These are phyloP conservation scores for Arachnomyces sp. DNA, from an alignment of 2,329 filamentous ascomycete species.

Conservation along the genomic window DNA sequence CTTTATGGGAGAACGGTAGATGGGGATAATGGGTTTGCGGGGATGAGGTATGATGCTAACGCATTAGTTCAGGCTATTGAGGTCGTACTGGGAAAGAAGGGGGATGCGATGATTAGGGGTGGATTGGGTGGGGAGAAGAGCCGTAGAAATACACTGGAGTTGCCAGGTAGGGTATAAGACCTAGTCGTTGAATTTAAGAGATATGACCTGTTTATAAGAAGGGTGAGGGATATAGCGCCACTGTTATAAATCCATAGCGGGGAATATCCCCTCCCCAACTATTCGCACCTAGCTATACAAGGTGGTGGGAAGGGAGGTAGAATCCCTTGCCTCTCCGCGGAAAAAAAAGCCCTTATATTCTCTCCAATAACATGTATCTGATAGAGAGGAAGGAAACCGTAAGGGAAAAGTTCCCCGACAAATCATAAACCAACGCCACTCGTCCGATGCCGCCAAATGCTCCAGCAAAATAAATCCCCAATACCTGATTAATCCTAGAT, in stretches of 20 bases:
- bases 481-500: too few relatives aligned
- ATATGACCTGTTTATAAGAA: too few relatives aligned
- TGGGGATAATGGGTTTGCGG: constrained; percentile 40
- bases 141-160: constrained; percentile 51
- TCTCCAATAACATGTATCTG: not conserved
- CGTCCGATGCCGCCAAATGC: not conserved
- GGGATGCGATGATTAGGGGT: constrained; percentile 41
- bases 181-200: too few relatives aligned
- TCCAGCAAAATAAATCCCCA: not conserved
- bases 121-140: constrained; percentile 35
- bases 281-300: too few relatives aligned
- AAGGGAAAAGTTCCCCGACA: too few relatives aligned
- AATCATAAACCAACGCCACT: not conserved
- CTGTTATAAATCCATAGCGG: too few relatives aligned
- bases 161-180: constrained; percentile 15
- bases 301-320: too few relatives aligned
- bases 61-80: constrained; percentile 68
- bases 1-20: constrained; percentile 61
- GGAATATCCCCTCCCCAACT: too few relatives aligned
- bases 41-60: constrained; percentile 64
- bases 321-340: too few relatives aligned
- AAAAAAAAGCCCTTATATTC: too few relatives aligned
- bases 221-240: too few relatives aligned
- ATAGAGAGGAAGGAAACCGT: not conserved
- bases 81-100: constrained; percentile 61